Conservation (phyloP, 257 asterid species). For the Handroanthus guayacan region DNA sequence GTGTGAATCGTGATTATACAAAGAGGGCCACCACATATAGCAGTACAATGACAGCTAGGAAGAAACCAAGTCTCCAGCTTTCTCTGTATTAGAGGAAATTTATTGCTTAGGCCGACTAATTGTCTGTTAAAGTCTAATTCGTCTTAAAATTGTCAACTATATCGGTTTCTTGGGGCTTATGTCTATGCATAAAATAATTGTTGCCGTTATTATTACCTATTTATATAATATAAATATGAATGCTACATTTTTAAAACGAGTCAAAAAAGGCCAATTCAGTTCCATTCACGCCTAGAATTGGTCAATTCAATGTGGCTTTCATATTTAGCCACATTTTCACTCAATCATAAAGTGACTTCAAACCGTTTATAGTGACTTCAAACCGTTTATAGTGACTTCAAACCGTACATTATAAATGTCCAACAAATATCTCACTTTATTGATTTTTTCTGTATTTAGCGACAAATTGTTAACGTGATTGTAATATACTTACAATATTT, state of each 20-base stretch:
- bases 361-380: no score
- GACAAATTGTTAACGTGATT: no score
- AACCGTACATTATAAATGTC: no score
- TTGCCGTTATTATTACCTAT: no score
- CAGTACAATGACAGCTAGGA: slow-evolving; percentile 32
- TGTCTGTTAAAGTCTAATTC: neutral
- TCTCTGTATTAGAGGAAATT: neutral
- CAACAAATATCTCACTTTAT: no score
- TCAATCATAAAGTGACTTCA: no score
- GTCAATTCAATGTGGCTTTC: neutral
- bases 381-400: no score
- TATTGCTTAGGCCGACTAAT: slow-evolving; percentile 11
- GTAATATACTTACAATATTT: no score
- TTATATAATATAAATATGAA: neutral
- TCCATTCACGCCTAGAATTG: slow-evolving; percentile 22
- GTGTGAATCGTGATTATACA: neutral
- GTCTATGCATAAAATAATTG: neutral
- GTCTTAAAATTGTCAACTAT: slow-evolving; percentile 21
- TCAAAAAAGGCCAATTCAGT: neutral
- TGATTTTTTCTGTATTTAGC: no score
- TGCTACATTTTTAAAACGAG: neutral
- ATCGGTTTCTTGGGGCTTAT: slow-evolving; percentile 19
- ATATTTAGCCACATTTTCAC: no score
- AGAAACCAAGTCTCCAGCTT: slow-evolving; percentile 18
- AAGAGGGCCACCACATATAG: slow-evolving; percentile 31